Base-by-base conservation (phyloP, 2,329 filamentous ascomycete species). In the Pestalotiopsis sp. region DNA sequence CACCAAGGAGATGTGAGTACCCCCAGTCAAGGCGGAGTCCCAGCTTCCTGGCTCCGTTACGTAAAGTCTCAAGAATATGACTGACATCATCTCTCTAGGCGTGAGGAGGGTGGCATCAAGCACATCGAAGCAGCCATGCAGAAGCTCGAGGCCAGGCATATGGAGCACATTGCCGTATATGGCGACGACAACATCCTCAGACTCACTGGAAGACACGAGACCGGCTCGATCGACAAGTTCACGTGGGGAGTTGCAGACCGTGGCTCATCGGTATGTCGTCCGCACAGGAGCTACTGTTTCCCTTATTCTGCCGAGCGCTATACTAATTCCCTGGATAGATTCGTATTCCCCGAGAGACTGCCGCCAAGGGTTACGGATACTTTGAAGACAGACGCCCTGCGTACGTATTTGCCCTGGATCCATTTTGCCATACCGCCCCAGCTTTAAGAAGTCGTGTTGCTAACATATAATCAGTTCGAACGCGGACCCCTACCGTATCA, bases 171-270 rank as follows among this genome's bases (percentile, higher is more conserved):
- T 83, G 91, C 92, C 75, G 94, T 97, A 74, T 97, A 97, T 81
- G 94, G 96, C 78, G 94, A 97, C 87, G 95, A 95, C 82, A 99
- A 99, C 86, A 94, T 96, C 76, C 89, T 92, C 76, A 95, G 96
- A 79, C 92, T 98, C 76, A 98, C 95, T 66, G 96, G 96, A 76
- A 88, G 89, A 74, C 94, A 98, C 84, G 96, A 99, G 90, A 99
- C 96, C 11, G 95, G 95, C 61, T 90, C 87, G 76, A 98, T 97
- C 78, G 95, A 99, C 80, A 89, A 92, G 81, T 99, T 99, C 90
- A 91, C 90, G 76, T 98, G 91, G 83, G 95, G 96, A 79, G 91
- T 98, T 71, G 96, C 96, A 82, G 95, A 98, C 91, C 94, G 96
- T 84, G 96, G 95, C 78, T 91, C 93, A 69, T 97, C 93, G 52